Percentiles rank a stretch among this genome's conserved stretches.
Evolutionary conservation across 169 alveolate genomes (phyloP).

Genomic region (Cryptosporidium andersoni): DNA sequence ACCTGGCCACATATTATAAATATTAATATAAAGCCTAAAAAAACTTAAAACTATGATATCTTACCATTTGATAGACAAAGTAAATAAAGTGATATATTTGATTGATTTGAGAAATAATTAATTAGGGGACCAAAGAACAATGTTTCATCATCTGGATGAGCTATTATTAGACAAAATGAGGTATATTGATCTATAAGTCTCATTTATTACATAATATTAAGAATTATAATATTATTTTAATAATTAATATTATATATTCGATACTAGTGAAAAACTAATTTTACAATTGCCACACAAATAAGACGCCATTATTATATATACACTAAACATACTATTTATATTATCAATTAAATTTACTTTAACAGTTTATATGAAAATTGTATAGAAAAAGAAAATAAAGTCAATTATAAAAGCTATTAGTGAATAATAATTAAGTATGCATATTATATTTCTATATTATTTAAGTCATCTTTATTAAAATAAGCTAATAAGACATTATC

Average conservation of each 20-base stretch:
- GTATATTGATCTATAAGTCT: neutral
- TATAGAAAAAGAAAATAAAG: too few relatives aligned
- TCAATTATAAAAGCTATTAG: too few relatives aligned
- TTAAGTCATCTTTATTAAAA: too few relatives aligned
- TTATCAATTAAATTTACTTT: too few relatives aligned
- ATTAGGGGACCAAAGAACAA: conserved; percentile 57
- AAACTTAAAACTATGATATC: neutral
- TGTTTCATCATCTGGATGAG: conserved; percentile 70
- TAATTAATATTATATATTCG: neutral
- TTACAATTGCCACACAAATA: too few relatives aligned
- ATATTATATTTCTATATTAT: too few relatives aligned
- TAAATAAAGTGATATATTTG: neutral
- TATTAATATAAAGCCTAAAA: neutral
- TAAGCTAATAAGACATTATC: too few relatives aligned
- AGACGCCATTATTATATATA: too few relatives aligned
- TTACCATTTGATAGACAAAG: conserved; percentile 60
- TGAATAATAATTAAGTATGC: too few relatives aligned
- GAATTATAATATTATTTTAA: neutral
- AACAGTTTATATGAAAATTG: too few relatives aligned
- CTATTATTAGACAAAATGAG: conserved; percentile 17
- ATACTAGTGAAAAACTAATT: too few relatives aligned
- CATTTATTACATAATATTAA: neutral
- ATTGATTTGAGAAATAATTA: neutral
- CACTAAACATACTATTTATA: too few relatives aligned
- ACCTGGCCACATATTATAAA: conserved; percentile 1